Percentiles rank a stretch among this genome's conserved stretches.
phyloP scores from a whole-genome alignment of 495 filamentous ascomycete genomes.

The Aspergillus sparsus region DNA sequence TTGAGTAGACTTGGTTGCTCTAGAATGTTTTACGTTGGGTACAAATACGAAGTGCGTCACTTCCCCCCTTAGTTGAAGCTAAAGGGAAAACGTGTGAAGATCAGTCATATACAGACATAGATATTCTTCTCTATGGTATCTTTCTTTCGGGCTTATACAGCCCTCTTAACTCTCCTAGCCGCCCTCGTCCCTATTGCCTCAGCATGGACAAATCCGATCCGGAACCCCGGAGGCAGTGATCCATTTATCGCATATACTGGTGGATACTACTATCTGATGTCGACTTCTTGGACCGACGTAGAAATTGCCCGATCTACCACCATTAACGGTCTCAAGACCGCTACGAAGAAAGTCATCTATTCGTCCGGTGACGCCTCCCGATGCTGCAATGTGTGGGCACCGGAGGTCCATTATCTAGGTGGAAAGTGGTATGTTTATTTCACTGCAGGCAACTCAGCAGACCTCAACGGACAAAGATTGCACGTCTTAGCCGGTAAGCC shows the following conservation, averaged over 20 bases:
- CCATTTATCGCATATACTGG: conserved; percentile 48
- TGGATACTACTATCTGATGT: conserved; percentile 55
- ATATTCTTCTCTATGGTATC: not conserved
- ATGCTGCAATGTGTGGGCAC: conserved; percentile 58
- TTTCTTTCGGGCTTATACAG: not conserved
- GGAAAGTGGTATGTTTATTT: conserved; percentile 50
- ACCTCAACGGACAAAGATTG: conserved; percentile 15
- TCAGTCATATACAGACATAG: not conserved
- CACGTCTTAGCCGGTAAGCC: conserved; percentile 14
- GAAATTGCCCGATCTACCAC: conserved; percentile 50
- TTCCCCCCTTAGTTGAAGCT: not conserved
- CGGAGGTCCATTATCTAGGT: conserved; percentile 52
- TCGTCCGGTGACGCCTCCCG: conserved; percentile 36
- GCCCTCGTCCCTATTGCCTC: conserved; percentile 2
- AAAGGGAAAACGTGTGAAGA: not conserved
- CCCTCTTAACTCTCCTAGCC: not conserved
- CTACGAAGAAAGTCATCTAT: conserved; percentile 46
- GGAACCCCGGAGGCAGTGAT: conserved; percentile 37
- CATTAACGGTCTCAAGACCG: conserved; percentile 48
- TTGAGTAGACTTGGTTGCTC: not conserved
- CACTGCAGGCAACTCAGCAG: conserved; percentile 23
- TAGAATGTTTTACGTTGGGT: not conserved
- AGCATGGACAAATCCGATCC: conserved; percentile 34
- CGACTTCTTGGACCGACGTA: conserved; percentile 51
- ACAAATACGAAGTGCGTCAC: not conserved